Evolutionary conservation across 257 asterid species (phyloP).

Genomic region (Penstemon davidsonii): DNA sequence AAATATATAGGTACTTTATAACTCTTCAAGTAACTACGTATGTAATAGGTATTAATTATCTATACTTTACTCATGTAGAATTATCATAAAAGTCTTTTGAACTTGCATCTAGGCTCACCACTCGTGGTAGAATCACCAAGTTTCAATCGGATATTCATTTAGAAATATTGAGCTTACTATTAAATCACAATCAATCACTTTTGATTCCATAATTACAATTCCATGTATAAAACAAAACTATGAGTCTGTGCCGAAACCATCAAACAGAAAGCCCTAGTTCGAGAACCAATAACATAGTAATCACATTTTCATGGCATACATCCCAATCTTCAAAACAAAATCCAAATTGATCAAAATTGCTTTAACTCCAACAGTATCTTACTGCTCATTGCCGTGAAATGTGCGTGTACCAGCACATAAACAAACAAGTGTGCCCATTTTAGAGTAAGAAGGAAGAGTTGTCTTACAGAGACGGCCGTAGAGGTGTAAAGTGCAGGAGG

Average conservation of each 20-base stretch:
- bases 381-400: too few species aligned
- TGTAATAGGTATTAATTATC: not conserved
- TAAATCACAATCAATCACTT: too few species aligned
- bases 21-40: not conserved
- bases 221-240: not conserved
- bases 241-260: not conserved
- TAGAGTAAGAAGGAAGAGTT: not conserved
- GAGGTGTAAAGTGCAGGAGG: constrained; percentile 43
- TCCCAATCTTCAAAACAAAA: too few species aligned
- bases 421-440: not conserved
- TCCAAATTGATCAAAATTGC: too few species aligned
- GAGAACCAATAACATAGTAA: too few species aligned
- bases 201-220: too few species aligned
- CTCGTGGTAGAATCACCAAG: too few species aligned
- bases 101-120: constrained; percentile 1
- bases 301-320: too few species aligned
- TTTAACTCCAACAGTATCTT: too few species aligned
- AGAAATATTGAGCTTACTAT: too few species aligned
- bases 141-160: too few species aligned
- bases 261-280: not conserved
- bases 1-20: not conserved
- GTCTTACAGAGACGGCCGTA: constrained; percentile 61
- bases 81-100: not conserved
- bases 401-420: too few species aligned
- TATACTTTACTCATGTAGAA: not conserved